phyloP scores from a whole-genome alignment of 164 flowering plant genomes.

The Malania oleifera region DNA sequence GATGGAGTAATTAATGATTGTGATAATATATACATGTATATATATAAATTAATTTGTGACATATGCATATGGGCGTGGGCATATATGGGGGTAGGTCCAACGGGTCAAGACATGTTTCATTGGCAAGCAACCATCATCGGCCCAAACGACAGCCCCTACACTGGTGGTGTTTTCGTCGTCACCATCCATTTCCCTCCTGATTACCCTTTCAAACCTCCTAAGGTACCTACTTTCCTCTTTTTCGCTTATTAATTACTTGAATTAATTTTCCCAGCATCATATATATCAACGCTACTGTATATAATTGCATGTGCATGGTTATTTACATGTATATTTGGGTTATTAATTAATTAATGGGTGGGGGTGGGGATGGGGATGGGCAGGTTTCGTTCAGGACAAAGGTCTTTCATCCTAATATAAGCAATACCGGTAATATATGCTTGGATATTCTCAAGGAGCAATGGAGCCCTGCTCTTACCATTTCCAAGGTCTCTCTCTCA shows the following conservation, averaged over 20 bases:
- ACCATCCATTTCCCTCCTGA: conserved; percentile 68
- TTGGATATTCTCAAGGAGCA: conserved; percentile 68
- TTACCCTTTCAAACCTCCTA: conserved; percentile 78
- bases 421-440: conserved; percentile 66
- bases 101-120: conserved; percentile 73
- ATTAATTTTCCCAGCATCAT: not conserved
- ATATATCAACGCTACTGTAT: no score
- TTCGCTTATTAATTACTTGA: not conserved
- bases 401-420: conserved; percentile 63
- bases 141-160: conserved; percentile 67
- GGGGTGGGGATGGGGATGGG: no score
- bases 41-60: no score
- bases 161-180: conserved; percentile 67
- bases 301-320: no score
- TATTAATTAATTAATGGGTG: no score
- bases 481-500: conserved; percentile 41
- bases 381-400: conserved; percentile 65
- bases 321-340: no score
- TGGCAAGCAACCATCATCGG: conserved; percentile 84
- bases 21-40: no score
- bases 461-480: conserved; percentile 74
- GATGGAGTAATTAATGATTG: no score
- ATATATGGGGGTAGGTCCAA: conserved; percentile 73
- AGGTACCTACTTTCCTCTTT: conserved; percentile 26
- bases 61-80: not conserved